phyloP scores from a whole-genome alignment of 2,329 filamentous ascomycete genomes.

The Cyphellophora europaea region DNA sequence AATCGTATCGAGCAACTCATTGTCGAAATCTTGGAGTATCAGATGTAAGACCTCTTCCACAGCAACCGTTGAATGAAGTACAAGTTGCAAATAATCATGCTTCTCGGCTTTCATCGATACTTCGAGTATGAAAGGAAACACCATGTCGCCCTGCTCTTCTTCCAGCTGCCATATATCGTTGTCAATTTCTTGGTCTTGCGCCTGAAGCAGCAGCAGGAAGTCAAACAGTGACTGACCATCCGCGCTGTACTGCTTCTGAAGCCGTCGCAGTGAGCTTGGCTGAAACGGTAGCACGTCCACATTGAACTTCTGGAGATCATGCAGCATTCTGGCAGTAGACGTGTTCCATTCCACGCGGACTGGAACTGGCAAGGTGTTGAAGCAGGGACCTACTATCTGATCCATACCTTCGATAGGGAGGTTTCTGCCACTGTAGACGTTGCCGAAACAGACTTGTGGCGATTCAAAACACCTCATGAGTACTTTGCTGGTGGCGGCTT shows the following conservation, averaged over 20 bases:
- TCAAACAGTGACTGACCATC: conserved; percentile 60
- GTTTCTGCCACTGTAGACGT: conserved; percentile 70
- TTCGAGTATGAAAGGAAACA: conserved; percentile 69
- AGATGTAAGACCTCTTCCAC: conserved; percentile 5
- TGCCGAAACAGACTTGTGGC: conserved; percentile 74
- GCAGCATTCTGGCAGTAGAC: conserved; percentile 50
- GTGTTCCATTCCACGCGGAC: conserved; percentile 39
- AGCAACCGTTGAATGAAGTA: conserved; percentile 51
- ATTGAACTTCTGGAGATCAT: conserved; percentile 53
- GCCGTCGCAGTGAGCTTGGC: conserved; percentile 62
- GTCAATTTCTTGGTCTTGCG: conserved; percentile 38
- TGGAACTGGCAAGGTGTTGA: conserved; percentile 76
- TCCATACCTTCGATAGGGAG: conserved; percentile 57
- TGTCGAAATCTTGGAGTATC: conserved; percentile 21
- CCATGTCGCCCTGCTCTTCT: conserved; percentile 46
- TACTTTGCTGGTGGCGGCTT: conserved; percentile 63
- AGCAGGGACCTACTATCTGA: conserved; percentile 74
- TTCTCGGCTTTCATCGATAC: conserved; percentile 49
- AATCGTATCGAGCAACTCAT: conserved; percentile 24
- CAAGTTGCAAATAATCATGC: conserved; percentile 39
- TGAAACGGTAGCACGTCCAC: conserved; percentile 57
- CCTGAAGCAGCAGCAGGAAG: conserved; percentile 70
- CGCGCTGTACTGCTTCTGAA: conserved; percentile 47
- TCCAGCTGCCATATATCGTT: conserved; percentile 40
- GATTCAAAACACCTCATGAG: conserved; percentile 47